Evolutionary conservation across 805 yeast genomes (phyloP).

Genomic region (Scheffersomyces lignosus): DNA sequence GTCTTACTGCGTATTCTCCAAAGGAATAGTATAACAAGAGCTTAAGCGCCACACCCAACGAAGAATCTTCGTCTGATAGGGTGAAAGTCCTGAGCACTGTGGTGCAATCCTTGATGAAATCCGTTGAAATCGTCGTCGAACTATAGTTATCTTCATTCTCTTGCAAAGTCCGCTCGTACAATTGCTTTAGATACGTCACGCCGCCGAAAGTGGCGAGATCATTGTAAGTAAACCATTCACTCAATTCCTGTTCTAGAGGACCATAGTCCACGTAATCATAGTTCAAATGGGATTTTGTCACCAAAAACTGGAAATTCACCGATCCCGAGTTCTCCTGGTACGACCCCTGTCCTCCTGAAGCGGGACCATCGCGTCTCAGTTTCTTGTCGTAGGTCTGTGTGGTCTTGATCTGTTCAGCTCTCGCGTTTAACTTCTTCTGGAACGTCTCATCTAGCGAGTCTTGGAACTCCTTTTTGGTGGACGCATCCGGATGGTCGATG

Average conservation of each 20-base stretch:
- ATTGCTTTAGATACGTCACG: slow-evolving; percentile 9
- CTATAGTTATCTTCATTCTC: neutral
- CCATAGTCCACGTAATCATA: slow-evolving; percentile 30
- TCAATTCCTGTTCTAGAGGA: slow-evolving; percentile 26
- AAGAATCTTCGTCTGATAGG: neutral
- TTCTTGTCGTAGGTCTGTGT: slow-evolving; percentile 7
- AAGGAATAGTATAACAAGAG: slow-evolving; percentile 23
- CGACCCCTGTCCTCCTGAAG: neutral
- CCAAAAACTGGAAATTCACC: slow-evolving; percentile 24
- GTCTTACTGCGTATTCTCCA: slow-evolving; percentile 21
- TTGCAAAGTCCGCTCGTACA: slow-evolving; percentile 4
- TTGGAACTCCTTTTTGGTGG: slow-evolving; percentile 26
- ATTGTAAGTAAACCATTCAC: slow-evolving; percentile 39
- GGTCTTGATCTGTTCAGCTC: slow-evolving; percentile 37
- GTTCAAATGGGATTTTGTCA: slow-evolving; percentile 30
- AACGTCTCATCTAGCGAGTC: slow-evolving; percentile 42
- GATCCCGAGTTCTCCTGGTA: slow-evolving; percentile 14
- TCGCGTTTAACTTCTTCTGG: slow-evolving; percentile 40
- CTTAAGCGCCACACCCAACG: slow-evolving; percentile 7
- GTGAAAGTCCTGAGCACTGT: neutral
- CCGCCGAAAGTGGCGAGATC: slow-evolving; percentile 27
- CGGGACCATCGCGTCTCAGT: slow-evolving; percentile 1
- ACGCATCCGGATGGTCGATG: slow-evolving; percentile 43
- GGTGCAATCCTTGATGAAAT: neutral
- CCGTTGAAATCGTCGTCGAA: slow-evolving; percentile 1